Evolutionary conservation across 257 asterid genomes (phyloP).

Genomic region (Rubia yunnanensis): DNA sequence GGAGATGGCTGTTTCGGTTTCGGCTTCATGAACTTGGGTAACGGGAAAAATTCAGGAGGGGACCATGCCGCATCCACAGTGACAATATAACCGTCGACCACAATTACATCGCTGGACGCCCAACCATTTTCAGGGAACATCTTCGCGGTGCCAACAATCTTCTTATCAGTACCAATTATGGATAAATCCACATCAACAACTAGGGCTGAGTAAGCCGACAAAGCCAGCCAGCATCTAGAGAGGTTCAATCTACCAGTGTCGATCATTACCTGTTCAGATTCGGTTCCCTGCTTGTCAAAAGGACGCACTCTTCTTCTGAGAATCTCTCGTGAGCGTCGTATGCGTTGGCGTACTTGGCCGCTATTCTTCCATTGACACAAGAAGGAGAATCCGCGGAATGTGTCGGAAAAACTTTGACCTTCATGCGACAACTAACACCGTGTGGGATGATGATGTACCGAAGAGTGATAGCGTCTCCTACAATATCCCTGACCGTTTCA

Average conservation of each 20-base stretch:
- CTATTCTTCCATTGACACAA: neutral
- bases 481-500: neutral
- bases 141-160: too few species aligned
- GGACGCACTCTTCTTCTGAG: neutral
- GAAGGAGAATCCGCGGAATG: neutral
- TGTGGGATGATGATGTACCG: neutral
- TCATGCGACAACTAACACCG: too few species aligned
- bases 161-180: neutral
- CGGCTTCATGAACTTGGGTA: too few species aligned
- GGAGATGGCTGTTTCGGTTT: too few species aligned
- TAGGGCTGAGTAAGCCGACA: neutral
- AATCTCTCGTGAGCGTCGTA: too few species aligned
- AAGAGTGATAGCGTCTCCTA: too few species aligned
- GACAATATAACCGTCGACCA: too few species aligned
- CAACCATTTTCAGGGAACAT: too few species aligned
- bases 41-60: neutral
- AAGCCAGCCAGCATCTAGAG: too few species aligned
- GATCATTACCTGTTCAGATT: neutral
- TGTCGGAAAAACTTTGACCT: too few species aligned
- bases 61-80: neutral
- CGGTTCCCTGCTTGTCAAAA: neutral
- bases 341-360: neutral
- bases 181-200: neutral
- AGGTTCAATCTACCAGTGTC: too few species aligned
- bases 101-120: too few species aligned